Percentiles rank a stretch among this genome's conserved stretches.
Conservation (phyloP, 2,329 filamentous ascomycete species). For the Pseudogymnoascus sp. region DNA sequence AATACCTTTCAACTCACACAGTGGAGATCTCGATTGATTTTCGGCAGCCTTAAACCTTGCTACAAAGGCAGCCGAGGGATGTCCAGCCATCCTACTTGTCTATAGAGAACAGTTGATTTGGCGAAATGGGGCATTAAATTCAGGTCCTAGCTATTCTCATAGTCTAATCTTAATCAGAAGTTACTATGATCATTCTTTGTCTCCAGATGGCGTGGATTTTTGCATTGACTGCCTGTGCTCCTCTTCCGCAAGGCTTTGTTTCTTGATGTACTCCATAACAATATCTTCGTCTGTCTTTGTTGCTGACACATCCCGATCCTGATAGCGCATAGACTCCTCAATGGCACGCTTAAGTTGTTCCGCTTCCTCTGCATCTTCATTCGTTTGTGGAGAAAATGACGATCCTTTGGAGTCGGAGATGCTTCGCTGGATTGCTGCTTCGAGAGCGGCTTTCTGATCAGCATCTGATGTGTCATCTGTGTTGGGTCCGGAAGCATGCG, state of each 20-base stretch:
- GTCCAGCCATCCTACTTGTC: neutral
- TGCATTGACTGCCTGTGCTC: conserved; percentile 30
- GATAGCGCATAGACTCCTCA: conserved; percentile 29
- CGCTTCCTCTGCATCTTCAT: conserved; percentile 25
- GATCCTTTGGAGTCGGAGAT: conserved; percentile 25
- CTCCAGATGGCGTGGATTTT: neutral
- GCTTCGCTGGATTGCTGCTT: conserved; percentile 48
- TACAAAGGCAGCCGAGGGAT: neutral
- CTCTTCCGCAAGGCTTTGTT: conserved; percentile 65
- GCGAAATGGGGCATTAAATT: neutral
- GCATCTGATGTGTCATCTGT: conserved; percentile 33
- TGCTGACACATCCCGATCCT: conserved; percentile 28
- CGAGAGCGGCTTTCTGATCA: conserved; percentile 48
- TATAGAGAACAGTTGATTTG: neutral
- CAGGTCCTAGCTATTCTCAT: neutral
- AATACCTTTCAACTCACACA: neutral
- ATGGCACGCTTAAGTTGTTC: conserved; percentile 35
- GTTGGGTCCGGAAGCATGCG: conserved; percentile 30
- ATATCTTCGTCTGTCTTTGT: conserved; percentile 58
- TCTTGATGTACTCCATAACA: conserved; percentile 68
- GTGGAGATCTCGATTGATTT: neutral
- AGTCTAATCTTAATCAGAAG: neutral
- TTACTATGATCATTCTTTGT: neutral
- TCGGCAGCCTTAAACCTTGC: neutral
- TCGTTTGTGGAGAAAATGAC: conserved; percentile 13